Percentiles rank a stretch among this genome's conserved stretches.
Evolutionary conservation across 129 eudicot species (phyloP).

Genomic region (Smallanthus sonchifolius): DNA sequence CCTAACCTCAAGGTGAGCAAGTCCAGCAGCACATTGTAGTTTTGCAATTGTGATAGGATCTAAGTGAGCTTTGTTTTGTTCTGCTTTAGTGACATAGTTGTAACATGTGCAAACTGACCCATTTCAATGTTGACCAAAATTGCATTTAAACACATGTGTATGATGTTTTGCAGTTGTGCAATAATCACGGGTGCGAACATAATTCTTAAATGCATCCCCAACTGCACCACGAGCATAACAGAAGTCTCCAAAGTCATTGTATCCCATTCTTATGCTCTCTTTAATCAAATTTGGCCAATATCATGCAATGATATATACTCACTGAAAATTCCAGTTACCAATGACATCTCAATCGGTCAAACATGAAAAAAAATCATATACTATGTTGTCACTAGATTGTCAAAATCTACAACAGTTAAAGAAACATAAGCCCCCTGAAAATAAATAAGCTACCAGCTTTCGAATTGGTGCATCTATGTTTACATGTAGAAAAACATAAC

Average conservation of each 20-base stretch:
- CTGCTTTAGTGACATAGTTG: conserved; percentile 92
- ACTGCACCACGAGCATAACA: conserved; percentile 86
- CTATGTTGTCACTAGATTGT: no score
- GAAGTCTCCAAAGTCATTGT: conserved; percentile 97
- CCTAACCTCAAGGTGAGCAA: conserved; percentile 75
- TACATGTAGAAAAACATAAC: no score
- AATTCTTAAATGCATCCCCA: conserved; percentile 94
- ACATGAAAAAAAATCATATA: not conserved
- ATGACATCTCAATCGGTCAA: conserved; percentile 3
- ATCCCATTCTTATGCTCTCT: conserved; percentile 99
- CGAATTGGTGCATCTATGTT: no score
- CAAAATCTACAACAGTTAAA: no score
- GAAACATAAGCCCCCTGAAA: no score
- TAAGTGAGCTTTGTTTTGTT: conserved; percentile 57
- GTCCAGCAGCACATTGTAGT: conserved; percentile 87
- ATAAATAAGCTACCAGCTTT: no score
- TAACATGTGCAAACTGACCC: conserved; percentile 95
- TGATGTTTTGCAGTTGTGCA: conserved; percentile 89
- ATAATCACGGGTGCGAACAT: conserved; percentile 94
- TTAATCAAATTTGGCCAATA: conserved; percentile 59
- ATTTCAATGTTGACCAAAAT: conserved; percentile 95
- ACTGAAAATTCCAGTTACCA: not conserved
- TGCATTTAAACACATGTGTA: conserved; percentile 91
- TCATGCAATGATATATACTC: not conserved
- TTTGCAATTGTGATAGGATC: conserved; percentile 66